These are phyloP conservation scores for Oehlia diaphana DNA, from an alignment of 192 early-diverging fungal species.

Conservation along the genomic window DNA sequence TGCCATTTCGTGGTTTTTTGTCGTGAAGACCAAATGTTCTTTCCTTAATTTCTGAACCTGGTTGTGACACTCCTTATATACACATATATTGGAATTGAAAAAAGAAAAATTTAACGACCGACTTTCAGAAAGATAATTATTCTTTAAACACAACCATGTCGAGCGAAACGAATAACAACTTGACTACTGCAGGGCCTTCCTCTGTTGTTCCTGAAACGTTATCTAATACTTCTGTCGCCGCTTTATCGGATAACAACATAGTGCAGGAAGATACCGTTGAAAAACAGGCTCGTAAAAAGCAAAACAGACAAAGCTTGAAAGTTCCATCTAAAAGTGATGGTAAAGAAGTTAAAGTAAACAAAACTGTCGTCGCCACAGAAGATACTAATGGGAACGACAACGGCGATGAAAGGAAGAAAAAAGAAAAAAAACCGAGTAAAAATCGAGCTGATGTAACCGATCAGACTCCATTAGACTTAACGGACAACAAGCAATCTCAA, in stretches of 20 bases:
- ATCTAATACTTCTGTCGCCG: neutral
- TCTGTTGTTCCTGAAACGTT: neutral
- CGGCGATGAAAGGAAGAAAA: slow-evolving; percentile 26
- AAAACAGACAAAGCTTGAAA: slow-evolving; percentile 26
- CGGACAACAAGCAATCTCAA: slow-evolving; percentile 13
- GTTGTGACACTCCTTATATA: slow-evolving; percentile 14
- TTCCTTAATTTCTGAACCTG: slow-evolving; percentile 23
- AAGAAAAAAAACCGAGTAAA: slow-evolving; percentile 24
- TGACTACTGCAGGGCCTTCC: neutral
- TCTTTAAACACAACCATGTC: slow-evolving; percentile 19
- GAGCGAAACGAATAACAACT: slow-evolving; percentile 9
- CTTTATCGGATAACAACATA: neutral
- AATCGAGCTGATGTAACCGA: slow-evolving; percentile 10
- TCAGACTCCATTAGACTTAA: neutral
- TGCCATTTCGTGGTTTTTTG: neutral
- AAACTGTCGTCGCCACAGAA: neutral
- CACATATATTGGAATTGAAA: slow-evolving; percentile 3
- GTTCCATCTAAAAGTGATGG: neutral
- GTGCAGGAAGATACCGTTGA: slow-evolving; percentile 10
- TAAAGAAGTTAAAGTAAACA: slow-evolving; percentile 21
- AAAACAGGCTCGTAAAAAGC: slow-evolving; percentile 26
- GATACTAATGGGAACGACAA: slow-evolving; percentile 8
- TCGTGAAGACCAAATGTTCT: slow-evolving; percentile 13
- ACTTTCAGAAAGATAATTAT: neutral
- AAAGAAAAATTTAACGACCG: neutral